A percentile compares a stretch with the other conserved stretches of the same genome.
These are phyloP conservation scores for Dimocarpus longan DNA, from an alignment of 345 rosid species.

Conservation along the genomic window DNA sequence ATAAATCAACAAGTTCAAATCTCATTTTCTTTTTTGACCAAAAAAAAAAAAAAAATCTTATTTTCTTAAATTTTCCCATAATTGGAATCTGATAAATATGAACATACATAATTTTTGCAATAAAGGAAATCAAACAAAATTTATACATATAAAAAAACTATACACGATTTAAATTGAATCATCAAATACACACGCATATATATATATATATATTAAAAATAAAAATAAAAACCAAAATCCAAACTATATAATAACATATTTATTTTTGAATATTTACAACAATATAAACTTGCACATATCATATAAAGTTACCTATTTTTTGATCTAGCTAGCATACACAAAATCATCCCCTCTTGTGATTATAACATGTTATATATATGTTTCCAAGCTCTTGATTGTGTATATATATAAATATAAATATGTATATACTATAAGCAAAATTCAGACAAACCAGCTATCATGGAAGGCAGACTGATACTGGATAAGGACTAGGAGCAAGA, in stretches of 20 bases:
- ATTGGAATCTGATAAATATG: neutral
- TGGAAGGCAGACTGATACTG: conserved; percentile 73
- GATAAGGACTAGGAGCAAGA: conserved; percentile 66
- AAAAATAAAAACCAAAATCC: neutral
- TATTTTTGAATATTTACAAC: neutral
- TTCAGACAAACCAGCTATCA: conserved; percentile 58
- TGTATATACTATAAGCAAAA: too few relatives aligned
- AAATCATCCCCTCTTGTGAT: neutral
- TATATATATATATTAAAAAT: neutral
- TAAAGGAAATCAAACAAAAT: too few relatives aligned
- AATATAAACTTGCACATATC: neutral
- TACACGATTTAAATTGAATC: neutral
- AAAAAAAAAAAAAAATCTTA: neutral
- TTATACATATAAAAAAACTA: too few relatives aligned
- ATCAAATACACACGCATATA: neutral
- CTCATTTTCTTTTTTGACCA: neutral
- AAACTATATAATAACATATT: neutral
- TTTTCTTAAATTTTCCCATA: neutral
- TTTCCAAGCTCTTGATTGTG: too few relatives aligned
- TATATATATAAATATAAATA: too few relatives aligned
- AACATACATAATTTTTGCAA: too few relatives aligned
- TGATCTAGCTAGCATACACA: neutral
- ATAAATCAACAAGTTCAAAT: neutral
- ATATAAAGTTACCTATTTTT: neutral
- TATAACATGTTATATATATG: neutral